Conservation (phyloP, 176 grass and related monocot species). For the Hordeum vulgare region DNA sequence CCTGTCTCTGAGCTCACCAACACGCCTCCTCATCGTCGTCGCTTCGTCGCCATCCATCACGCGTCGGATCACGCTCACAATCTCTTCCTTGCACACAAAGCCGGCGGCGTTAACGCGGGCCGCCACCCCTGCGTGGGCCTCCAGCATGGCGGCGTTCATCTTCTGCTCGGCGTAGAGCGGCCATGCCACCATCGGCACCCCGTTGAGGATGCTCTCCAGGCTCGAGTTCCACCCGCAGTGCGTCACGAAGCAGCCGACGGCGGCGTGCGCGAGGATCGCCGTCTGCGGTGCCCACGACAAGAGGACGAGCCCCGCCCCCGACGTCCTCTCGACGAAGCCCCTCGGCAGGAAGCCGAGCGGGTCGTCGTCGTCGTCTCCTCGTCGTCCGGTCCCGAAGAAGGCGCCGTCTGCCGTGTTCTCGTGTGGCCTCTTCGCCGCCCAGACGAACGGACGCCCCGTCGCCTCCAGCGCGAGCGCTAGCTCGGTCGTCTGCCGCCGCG, state of each 20-base stretch:
- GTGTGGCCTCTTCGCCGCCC: constrained; percentile 42
- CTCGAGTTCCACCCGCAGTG: constrained; percentile 81
- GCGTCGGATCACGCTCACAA: constrained; percentile 9
- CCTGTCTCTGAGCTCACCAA: constrained; percentile 13
- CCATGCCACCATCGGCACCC: constrained; percentile 58
- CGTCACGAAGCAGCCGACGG: constrained; percentile 32
- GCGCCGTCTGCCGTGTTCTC: background rate
- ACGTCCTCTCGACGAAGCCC: constrained; percentile 39
- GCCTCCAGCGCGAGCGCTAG: constrained; percentile 45
- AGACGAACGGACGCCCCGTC: constrained; percentile 38
- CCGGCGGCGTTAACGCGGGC: background rate
- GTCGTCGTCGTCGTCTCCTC: background rate
- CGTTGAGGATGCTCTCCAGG: constrained; percentile 28
- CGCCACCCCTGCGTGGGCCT: constrained; percentile 14
- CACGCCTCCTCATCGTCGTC: background rate
- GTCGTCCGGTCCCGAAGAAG: background rate
- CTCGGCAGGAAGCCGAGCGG: constrained; percentile 15
- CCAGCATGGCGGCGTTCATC: constrained; percentile 55
- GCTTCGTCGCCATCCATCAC: constrained; percentile 50
- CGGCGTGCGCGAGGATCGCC: constrained; percentile 25
- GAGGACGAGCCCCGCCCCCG: background rate
- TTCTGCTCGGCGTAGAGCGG: constrained; percentile 53
- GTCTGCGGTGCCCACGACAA: constrained; percentile 27
- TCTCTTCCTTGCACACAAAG: constrained; percentile 27
- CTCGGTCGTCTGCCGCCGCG: constrained; percentile 32